phyloP scores from a whole-genome alignment of 176 grass and related monocot genomes.

The Ampelocalamus luodianensis region DNA sequence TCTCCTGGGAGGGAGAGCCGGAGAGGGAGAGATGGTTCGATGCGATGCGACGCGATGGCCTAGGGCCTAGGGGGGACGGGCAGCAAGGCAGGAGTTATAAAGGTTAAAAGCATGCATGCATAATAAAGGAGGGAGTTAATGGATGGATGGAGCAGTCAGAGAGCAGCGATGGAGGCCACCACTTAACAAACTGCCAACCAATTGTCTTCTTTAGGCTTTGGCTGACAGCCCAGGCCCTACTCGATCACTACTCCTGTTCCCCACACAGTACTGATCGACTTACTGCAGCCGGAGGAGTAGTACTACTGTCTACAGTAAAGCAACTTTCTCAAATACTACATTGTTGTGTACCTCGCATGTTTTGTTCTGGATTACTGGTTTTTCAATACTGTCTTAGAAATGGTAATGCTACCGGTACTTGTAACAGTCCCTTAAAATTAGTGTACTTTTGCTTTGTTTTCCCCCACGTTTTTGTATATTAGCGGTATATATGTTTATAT shows the following conservation, averaged over 20 bases:
- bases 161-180: slow-evolving; percentile 24
- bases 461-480: no score
- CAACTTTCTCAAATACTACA: no score
- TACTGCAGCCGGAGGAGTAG: no score
- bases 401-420: no score
- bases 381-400: no score
- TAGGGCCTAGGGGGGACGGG: slow-evolving; percentile 33
- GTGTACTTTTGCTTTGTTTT: no score
- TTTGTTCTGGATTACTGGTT: no score
- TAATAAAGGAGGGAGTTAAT: slow-evolving; percentile 53
- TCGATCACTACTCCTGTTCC: not conserved
- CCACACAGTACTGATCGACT: not conserved
- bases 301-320: no score
- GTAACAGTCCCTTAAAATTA: no score
- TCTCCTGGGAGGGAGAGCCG: not conserved
- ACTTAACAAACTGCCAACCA: slow-evolving; percentile 44
- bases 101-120: slow-evolving; percentile 58
- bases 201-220: not conserved
- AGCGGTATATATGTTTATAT: no score
- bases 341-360: no score
- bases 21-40: slow-evolving; percentile 1
- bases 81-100: slow-evolving; percentile 43
- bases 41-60: not conserved
- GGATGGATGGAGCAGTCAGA: slow-evolving; percentile 57
- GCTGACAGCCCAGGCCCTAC: not conserved